Evolutionary conservation across 2,329 filamentous ascomycete species (phyloP).

Genomic region (Nothopassalora personata): DNA sequence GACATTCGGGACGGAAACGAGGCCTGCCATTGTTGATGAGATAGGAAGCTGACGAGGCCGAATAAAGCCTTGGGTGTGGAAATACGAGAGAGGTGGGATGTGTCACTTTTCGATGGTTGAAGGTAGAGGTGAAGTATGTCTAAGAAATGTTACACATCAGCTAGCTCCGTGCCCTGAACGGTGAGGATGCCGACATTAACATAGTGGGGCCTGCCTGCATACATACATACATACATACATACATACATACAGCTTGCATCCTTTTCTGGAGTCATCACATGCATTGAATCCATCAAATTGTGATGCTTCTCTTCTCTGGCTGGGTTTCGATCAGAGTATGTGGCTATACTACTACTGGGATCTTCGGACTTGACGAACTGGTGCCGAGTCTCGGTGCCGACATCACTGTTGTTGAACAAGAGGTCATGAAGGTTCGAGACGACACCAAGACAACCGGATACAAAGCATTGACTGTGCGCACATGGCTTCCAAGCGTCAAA

Average conservation of each 20-base stretch:
- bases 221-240: too few species aligned
- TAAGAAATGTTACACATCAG: not conserved
- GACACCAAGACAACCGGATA: not conserved
- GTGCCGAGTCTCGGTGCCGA: not conserved
- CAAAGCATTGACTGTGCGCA: not conserved
- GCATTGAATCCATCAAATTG: not conserved
- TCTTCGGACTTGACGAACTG: not conserved
- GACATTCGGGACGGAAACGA: constrained; percentile 36
- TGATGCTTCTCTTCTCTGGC: not conserved
- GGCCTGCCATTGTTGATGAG: constrained; percentile 14
- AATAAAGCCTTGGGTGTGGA: not conserved
- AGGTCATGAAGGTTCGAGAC: not conserved
- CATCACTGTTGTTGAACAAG: not conserved
- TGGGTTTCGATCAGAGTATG: not conserved
- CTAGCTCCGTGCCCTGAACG: not conserved
- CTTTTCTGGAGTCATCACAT: not conserved
- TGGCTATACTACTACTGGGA: too few species aligned
- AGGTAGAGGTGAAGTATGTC: not conserved
- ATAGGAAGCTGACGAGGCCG: not conserved
- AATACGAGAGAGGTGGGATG: not conserved
- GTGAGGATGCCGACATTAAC: too few species aligned
- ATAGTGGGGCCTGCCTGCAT: not conserved
- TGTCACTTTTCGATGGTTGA: not conserved
- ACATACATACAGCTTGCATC: not conserved
- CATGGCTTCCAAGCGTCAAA: too few species aligned